Conservation (phyloP, 768 basidiomycete genomes). For the Leucocoprinus birnbaumii region DNA sequence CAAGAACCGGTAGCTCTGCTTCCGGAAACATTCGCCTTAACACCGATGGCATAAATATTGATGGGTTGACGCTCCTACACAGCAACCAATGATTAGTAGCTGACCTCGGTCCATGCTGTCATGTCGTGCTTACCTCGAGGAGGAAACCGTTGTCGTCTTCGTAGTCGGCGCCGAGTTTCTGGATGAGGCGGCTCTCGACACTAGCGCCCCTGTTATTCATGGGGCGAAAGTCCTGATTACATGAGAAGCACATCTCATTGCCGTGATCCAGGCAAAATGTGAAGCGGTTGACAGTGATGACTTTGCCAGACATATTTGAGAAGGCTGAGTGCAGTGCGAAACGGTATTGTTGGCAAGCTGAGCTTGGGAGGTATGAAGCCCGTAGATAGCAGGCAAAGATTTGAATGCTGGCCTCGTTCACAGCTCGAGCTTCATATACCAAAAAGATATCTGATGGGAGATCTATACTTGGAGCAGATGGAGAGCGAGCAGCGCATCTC, state of each 20-base stretch:
- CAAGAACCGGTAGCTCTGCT: not conserved
- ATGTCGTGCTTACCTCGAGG: not conserved
- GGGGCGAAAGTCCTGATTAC: conserved; percentile 15
- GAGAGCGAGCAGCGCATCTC: too few relatives aligned
- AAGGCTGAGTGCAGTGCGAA: not conserved
- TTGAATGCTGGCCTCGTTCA: too few relatives aligned
- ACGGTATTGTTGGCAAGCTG: too few relatives aligned
- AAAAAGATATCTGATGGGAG: too few relatives aligned
- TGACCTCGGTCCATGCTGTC: not conserved
- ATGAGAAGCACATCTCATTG: conserved; percentile 16
- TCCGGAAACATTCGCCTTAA: not conserved
- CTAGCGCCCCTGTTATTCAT: conserved; percentile 14
- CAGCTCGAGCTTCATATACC: too few relatives aligned
- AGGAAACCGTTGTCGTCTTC: conserved; percentile 6
- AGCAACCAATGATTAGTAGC: not conserved
- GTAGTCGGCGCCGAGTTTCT: conserved; percentile 12
- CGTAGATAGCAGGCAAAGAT: too few relatives aligned
- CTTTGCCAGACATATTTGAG: not conserved
- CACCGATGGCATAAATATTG: conserved; percentile 12
- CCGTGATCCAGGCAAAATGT: conserved; percentile 20
- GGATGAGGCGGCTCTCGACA: conserved; percentile 6
- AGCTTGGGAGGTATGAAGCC: too few relatives aligned
- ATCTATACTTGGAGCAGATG: not conserved
- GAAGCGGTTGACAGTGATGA: conserved; percentile 14
- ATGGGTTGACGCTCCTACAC: conserved; percentile 13